These are phyloP conservation scores for Pyrenula massariospora DNA, from an alignment of 495 filamentous ascomycete species.

Conservation along the genomic window DNA sequence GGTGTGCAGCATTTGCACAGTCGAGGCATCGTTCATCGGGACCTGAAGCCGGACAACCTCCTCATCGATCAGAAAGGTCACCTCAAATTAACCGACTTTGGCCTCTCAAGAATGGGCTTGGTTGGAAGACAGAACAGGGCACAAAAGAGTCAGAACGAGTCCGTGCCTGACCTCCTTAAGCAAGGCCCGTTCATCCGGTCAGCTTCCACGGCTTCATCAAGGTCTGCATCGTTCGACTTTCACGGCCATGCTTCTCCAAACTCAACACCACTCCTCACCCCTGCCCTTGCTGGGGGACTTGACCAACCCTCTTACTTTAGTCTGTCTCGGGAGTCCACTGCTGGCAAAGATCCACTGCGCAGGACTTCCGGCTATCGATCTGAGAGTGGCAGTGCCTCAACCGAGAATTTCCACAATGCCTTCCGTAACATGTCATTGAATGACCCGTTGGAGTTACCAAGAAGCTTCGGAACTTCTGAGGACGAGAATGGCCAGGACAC, in stretches of 20 bases:
- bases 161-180: constrained; percentile 81
- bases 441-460: constrained; percentile 35
- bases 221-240: constrained; percentile 92
- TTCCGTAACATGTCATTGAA: constrained; percentile 73
- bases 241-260: constrained; percentile 67
- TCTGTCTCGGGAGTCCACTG: constrained; percentile 51
- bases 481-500: constrained; percentile 57
- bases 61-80: constrained; percentile 96
- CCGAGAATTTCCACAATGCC: constrained; percentile 55
- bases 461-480: constrained; percentile 41
- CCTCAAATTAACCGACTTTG: constrained; percentile 95
- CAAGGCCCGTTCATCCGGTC: constrained; percentile 81
- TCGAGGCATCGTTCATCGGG: constrained; percentile 88
- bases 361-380: constrained; percentile 80
- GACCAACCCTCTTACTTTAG: constrained; percentile 90
- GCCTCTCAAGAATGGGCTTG: constrained; percentile 91
- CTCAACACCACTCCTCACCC: constrained; percentile 79
- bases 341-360: constrained; percentile 61
- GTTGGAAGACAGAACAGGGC: constrained; percentile 92
- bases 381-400: constrained; percentile 83
- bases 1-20: constrained; percentile 92
- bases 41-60: constrained; percentile 94
- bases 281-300: constrained; percentile 53
- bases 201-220: constrained; percentile 77
- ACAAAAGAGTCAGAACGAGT: constrained; percentile 67